Percentiles rank a stretch among this genome's conserved stretches.
These are phyloP conservation scores for Niveomyces coronatus DNA, from an alignment of 2,329 filamentous ascomycete species.

Conservation along the genomic window DNA sequence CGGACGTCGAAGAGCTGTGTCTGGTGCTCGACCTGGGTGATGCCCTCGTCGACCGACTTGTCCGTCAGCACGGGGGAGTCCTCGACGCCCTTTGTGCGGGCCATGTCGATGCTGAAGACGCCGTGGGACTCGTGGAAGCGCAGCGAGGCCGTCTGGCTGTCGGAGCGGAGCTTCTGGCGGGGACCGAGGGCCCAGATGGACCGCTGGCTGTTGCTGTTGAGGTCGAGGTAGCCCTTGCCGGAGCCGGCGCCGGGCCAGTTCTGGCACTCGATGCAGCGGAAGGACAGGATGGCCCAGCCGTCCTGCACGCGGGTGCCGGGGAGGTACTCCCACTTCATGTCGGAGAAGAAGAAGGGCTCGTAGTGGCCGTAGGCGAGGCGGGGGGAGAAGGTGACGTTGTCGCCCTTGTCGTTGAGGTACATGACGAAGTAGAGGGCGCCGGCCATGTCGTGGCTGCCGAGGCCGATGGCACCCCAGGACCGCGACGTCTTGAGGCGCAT, in stretches of 20 bases:
- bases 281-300: slow-evolving; percentile 38
- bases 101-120: slow-evolving; percentile 45
- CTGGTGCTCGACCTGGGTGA: slow-evolving; percentile 21
- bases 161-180: slow-evolving; percentile 29
- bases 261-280: slow-evolving; percentile 39
- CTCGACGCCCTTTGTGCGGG: slow-evolving; percentile 34
- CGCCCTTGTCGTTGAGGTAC: slow-evolving; percentile 36
- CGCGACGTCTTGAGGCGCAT: slow-evolving; percentile 34
- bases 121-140: slow-evolving; percentile 44
- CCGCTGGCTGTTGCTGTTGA: slow-evolving; percentile 33
- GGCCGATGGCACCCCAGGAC: slow-evolving; percentile 45
- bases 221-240: slow-evolving; percentile 35
- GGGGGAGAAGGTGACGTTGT: slow-evolving; percentile 46
- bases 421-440: slow-evolving; percentile 43
- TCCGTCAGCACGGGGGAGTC: slow-evolving; percentile 30
- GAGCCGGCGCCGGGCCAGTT: slow-evolving; percentile 30
- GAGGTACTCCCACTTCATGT: slow-evolving; percentile 34
- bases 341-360: slow-evolving; percentile 39
- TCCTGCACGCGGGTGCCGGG: slow-evolving; percentile 37
- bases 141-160: slow-evolving; percentile 33
- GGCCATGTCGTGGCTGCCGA: slow-evolving; percentile 41
- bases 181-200: slow-evolving; percentile 50
- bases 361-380: slow-evolving; percentile 38
- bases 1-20: slow-evolving; percentile 26
- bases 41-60: slow-evolving; percentile 25